phyloP scores from a whole-genome alignment of 2,329 filamentous ascomycete genomes.

The Diaporthe vaccinii region DNA sequence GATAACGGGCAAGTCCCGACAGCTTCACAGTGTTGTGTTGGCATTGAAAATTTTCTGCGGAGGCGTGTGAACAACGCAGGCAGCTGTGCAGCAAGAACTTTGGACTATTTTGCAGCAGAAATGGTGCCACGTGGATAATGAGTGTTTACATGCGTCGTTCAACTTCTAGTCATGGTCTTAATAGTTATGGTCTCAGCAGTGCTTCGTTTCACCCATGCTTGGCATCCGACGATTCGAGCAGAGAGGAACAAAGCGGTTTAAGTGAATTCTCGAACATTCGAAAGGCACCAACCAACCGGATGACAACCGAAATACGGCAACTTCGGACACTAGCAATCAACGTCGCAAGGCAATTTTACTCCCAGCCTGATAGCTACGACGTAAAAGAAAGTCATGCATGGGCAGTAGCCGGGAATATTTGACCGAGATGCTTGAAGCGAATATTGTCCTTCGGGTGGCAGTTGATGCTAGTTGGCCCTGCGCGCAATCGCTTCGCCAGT shows the following conservation, averaged over 20 bases:
- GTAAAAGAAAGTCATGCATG: background rate
- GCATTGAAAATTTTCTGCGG: slow-evolving; percentile 5
- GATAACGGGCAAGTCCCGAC: slow-evolving; percentile 27
- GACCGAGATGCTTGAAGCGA: background rate
- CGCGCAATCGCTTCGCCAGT: background rate
- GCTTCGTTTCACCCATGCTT: background rate
- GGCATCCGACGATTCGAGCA: background rate
- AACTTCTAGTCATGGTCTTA: background rate
- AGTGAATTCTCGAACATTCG: background rate
- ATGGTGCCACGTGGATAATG: background rate
- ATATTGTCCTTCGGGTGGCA: background rate
- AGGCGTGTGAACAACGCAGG: background rate
- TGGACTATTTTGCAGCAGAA: too few relatives aligned
- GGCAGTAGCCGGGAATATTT: background rate
- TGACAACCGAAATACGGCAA: background rate
- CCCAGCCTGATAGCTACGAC: background rate
- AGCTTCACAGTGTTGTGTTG: background rate
- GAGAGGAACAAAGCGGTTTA: background rate
- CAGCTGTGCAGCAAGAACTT: background rate
- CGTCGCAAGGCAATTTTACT: background rate
- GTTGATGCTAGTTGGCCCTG: background rate
- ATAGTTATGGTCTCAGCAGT: background rate
- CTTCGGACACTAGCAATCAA: background rate
- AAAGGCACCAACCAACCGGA: background rate
- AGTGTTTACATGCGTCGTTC: background rate